Evolutionary conservation across 495 filamentous ascomycete species (phyloP), one percentile per base, ranked within the genome.

Genomic region (Talaromyces nanjingensis): DNA sequence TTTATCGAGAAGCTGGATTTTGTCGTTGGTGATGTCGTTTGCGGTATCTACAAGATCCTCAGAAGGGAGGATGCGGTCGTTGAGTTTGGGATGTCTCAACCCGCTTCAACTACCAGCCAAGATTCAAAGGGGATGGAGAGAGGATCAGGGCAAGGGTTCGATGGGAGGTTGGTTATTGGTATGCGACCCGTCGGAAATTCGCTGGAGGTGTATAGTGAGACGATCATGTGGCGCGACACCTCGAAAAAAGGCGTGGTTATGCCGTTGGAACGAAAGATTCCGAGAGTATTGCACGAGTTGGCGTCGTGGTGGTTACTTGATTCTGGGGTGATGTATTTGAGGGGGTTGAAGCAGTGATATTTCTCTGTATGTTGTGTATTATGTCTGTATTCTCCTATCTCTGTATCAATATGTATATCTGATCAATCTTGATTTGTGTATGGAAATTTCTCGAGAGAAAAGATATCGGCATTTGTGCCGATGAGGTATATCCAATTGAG

Each of bases 251-350:
- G 62, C 56, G 24, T 39, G 6, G 34, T 42, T 34, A 70, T 79
- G 67, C 74, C 75, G 16, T 65, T 77, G 60, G 73, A 77, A 47
- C 69, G 65, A 18, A 63, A 60, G 25, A n/a, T 67, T 27, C 20
- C 70, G 24, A 61, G 66, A 8, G 75, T 70, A 64, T 65, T 77
- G 67, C 74, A 77, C 64, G 75, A 79, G 59, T 66, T 71, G 53
- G 71, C 74, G 14, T 59, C 73, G 42, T 77, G 75, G 76, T 77
- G 74, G 74, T 66, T 79, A 61, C 56, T 77, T 65, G 76, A 76
- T 49, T 75, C 75, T 9, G 76, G 75, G 7, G 68, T 73, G 18
- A 56, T 45, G n/a, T 77, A 75, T 70, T 47, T 79, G 68, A 66
- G 60, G 57, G 70, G 69, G 24, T 25, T 74, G 61, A 66, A 71